Conservation (phyloP, 2,329 filamentous ascomycete species). For the Epichloe sp. region DNA sequence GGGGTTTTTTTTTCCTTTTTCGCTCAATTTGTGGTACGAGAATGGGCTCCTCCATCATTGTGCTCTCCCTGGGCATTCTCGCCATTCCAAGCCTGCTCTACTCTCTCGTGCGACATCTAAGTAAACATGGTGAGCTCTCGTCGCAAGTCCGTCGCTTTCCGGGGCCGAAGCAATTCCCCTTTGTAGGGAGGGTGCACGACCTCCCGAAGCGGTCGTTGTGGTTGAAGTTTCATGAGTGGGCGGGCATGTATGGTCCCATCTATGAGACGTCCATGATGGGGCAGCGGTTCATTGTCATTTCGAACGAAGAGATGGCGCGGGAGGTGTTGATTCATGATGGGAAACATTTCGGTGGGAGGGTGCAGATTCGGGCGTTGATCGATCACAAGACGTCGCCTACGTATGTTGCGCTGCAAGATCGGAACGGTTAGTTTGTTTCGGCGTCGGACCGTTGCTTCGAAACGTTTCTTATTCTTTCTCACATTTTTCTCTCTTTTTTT, state of each 20-base stretch:
- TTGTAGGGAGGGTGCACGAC: constrained; percentile 36
- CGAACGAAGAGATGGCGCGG: constrained; percentile 33
- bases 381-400: constrained; percentile 34
- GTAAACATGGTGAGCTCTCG: constrained; percentile 16
- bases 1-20: background rate
- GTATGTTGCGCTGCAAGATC: constrained; percentile 37
- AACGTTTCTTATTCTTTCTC: background rate
- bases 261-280: constrained; percentile 28
- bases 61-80: constrained; percentile 11
- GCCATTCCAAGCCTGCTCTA: constrained; percentile 27
- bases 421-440: constrained; percentile 4
- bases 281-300: constrained; percentile 30
- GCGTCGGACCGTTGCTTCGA: background rate
- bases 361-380: constrained; percentile 35
- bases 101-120: constrained; percentile 25
- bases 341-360: constrained; percentile 36
- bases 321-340: constrained; percentile 36
- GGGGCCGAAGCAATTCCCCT: constrained; percentile 32
- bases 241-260: constrained; percentile 28
- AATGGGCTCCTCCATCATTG: background rate
- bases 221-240: constrained; percentile 38
- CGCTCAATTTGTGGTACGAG: background rate
- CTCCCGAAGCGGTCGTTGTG: constrained; percentile 32
- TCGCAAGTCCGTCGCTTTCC: constrained; percentile 22
- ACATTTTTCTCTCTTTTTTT: no score